Percentiles rank a stretch among this genome's conserved stretches.
Conservation (phyloP, 2,329 filamentous ascomycete species). For the Arthrinium puccinioides region DNA sequence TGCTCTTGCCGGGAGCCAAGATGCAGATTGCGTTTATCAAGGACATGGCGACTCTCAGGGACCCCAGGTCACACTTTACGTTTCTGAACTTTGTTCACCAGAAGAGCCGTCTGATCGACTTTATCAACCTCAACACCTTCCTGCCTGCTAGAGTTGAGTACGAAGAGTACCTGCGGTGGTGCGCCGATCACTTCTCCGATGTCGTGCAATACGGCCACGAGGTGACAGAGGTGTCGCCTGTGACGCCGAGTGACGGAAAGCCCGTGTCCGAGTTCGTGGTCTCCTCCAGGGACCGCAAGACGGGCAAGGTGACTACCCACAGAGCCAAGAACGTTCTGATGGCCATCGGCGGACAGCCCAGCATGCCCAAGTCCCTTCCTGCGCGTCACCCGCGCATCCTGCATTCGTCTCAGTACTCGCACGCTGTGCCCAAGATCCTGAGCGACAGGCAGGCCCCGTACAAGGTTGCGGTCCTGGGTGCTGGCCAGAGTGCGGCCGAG, state of each 20-base stretch:
- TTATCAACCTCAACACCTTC: constrained; percentile 87
- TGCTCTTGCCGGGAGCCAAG: constrained; percentile 85
- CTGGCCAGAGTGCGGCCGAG: constrained; percentile 88
- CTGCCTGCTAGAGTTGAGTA: constrained; percentile 81
- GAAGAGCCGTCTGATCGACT: constrained; percentile 76
- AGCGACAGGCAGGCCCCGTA: constrained; percentile 49
- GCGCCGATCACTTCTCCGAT: constrained; percentile 68
- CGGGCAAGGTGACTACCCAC: constrained; percentile 44
- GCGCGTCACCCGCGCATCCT: constrained; percentile 65
- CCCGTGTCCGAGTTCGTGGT: constrained; percentile 61
- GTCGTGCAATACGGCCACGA: constrained; percentile 71
- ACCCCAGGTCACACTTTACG: constrained; percentile 86
- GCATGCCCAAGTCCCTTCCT: constrained; percentile 64
- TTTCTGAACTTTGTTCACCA: constrained; percentile 90
- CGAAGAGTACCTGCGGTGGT: constrained; percentile 94
- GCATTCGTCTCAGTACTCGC: constrained; percentile 82
- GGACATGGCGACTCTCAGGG: constrained; percentile 81
- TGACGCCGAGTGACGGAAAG: constrained; percentile 34
- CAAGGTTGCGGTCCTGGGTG: constrained; percentile 77
- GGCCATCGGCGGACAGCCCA: constrained; percentile 54
- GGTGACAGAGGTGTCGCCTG: constrained; percentile 63
- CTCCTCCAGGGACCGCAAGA: constrained; percentile 53
- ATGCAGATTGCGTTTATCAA: constrained; percentile 99
- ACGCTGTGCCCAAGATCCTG: constrained; percentile 53
- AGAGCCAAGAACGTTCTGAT: constrained; percentile 59